phyloP scores from a whole-genome alignment of 805 yeast species.

The Ogataea chonburiensis region DNA sequence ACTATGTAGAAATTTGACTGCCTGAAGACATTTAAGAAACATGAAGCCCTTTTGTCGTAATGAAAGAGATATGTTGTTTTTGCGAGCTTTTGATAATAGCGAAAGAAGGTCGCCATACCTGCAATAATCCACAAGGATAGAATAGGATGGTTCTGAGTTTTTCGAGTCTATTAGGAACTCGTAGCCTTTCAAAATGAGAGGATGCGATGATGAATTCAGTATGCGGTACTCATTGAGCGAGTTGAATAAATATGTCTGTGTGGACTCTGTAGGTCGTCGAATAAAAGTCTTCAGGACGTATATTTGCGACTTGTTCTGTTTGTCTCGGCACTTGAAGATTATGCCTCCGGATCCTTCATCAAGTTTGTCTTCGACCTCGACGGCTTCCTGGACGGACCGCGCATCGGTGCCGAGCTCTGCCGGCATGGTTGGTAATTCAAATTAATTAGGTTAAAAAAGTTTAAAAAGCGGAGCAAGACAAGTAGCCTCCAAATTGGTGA shows the following conservation, averaged over 20 bases:
- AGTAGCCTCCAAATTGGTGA: no score
- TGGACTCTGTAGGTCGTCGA: constrained; percentile 7
- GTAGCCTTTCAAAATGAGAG: constrained; percentile 13
- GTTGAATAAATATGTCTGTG: constrained; percentile 14
- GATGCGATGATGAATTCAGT: constrained; percentile 17
- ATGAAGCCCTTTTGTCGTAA: constrained; percentile 42
- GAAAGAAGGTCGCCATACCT: constrained; percentile 48
- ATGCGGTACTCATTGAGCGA: constrained; percentile 32
- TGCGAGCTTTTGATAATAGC: constrained; percentile 40
- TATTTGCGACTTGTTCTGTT: constrained; percentile 2
- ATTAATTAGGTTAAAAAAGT: no score
- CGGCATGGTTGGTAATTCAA: not conserved
- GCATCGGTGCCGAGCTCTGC: not conserved
- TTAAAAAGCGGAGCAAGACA: no score
- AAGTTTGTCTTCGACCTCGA: constrained; percentile 19
- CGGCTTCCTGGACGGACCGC: constrained; percentile 5
- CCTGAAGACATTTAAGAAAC: constrained; percentile 53
- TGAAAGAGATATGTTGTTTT: constrained; percentile 33
- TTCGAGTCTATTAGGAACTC: constrained; percentile 15
- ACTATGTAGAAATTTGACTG: constrained; percentile 44
- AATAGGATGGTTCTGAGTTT: constrained; percentile 19
- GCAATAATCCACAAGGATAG: constrained; percentile 43
- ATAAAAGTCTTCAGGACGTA: constrained; percentile 19
- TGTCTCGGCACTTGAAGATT: constrained; percentile 23
- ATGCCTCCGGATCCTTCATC: constrained; percentile 36